Evolutionary conservation across 2,329 filamentous ascomycete species (phyloP), one percentile per base, ranked within the genome.

Genomic region (Biscogniauxia sp.): DNA sequence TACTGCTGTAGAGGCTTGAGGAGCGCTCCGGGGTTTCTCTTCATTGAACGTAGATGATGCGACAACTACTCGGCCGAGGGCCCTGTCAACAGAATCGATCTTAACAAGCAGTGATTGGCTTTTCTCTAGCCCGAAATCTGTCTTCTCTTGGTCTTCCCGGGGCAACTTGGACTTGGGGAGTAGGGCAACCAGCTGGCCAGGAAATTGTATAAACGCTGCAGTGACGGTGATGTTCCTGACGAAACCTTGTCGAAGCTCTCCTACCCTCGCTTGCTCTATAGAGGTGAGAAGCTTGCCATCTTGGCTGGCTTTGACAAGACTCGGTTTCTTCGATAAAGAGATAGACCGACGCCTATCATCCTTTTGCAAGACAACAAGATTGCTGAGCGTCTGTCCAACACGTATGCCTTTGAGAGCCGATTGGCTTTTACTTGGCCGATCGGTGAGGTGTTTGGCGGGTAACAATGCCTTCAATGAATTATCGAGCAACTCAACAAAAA

Each of bases 141-240:
- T 83, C 65, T 89, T 81, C 13, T 81, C 79, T 53, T 87, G 82
- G 64, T 85, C 84, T 45, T 92, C 90, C n/a, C 86, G 81, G 2
- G 89, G 82, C 54, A 99, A 80, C 70, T 93, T 88, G 20, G 86
- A 86, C 76, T 91, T 94, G 45, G 93, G 92, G 28, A 97, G 79
- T 51, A 97, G 78, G 15, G 91, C 94, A 53, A 87, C 90, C 19
- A 96, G 77, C 37, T 85, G 87, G 68, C 88, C 90, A 50, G 88
- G 87, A 74, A 97, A 97, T 70, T 96, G 89, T n/a, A 97, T 85
- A 70, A 97, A 98, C 11, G 93, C 82, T 51, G 91, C 92, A 8
- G 89, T 91, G 1, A 85, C 79, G 0, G 92, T 93, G 56, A 97
- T 89, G 69, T 95, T 96, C 61, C 89, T 88, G 25, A 99, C 87